phyloP scores from a whole-genome alignment of 179 eudicot species.

The Beta corolliflora region DNA sequence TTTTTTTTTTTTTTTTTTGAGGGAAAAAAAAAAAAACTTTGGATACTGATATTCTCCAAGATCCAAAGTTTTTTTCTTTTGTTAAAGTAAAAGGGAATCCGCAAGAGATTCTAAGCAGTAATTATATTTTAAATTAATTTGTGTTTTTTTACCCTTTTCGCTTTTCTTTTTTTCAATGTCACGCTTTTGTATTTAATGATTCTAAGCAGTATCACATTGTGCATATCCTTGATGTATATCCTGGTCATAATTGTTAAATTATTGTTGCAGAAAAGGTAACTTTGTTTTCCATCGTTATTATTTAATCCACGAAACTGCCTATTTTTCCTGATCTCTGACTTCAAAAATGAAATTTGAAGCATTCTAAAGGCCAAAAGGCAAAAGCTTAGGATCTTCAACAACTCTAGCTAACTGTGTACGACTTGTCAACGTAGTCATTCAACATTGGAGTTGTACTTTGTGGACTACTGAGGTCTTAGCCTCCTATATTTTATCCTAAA shows the following conservation, averaged over 20 bases:
- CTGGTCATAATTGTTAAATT: constrained; percentile 13
- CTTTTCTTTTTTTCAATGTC: too few species aligned
- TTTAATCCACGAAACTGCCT: neutral
- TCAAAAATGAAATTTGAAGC: constrained; percentile 25
- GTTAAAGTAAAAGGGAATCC: too few species aligned
- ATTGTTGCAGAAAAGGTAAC: neutral
- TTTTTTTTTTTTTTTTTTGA: too few species aligned
- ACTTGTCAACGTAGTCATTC: constrained; percentile 22
- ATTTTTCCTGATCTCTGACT: constrained; percentile 30
- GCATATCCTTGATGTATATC: neutral
- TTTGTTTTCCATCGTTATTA: neutral
- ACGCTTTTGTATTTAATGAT: neutral
- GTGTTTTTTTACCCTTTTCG: neutral
- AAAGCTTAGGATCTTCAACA: constrained; percentile 33
- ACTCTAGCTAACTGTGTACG: constrained; percentile 28
- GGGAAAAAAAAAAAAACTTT: too few species aligned
- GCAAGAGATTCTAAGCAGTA: too few species aligned
- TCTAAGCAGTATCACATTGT: neutral
- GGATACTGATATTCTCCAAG: too few species aligned
- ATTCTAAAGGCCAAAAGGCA: constrained; percentile 31
- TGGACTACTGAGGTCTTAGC: constrained; percentile 4
- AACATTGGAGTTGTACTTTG: constrained; percentile 15
- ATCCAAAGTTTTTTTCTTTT: too few species aligned
- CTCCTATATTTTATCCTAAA: neutral
- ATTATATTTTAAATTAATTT: too few species aligned